A percentile compares a stretch with the other conserved stretches of the same genome.
Evolutionary conservation across 768 basidiomycete species (phyloP).

Genomic region (Leccinum subtestaceum): DNA sequence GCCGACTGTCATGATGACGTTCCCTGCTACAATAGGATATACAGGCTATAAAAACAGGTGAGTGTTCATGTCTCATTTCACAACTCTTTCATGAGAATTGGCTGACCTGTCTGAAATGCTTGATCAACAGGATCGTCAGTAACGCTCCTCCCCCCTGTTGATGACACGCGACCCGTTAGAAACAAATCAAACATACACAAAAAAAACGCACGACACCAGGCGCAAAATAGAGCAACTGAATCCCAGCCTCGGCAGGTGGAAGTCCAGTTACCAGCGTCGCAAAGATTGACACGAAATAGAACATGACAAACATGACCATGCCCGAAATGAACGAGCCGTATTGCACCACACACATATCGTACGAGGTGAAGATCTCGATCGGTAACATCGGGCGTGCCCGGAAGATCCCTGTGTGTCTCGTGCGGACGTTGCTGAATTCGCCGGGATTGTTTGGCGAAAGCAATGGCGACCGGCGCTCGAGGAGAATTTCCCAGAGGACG

Average conservation of each 20-base stretch:
- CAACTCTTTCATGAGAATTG: not conserved
- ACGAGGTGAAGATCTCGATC: slow-evolving; percentile 41
- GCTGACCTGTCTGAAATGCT: slow-evolving; percentile 36
- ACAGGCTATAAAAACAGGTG: slow-evolving; percentile 33
- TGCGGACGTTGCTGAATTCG: not conserved
- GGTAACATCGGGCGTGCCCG: slow-evolving; percentile 45
- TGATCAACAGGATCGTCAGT: slow-evolving; percentile 35
- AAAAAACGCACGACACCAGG: slow-evolving; percentile 43
- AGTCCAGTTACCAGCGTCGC: slow-evolving; percentile 44
- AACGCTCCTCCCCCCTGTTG: slow-evolving; percentile 39
- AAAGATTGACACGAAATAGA: slow-evolving; percentile 55
- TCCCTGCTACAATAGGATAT: slow-evolving; percentile 41
- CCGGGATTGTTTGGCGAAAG: not conserved
- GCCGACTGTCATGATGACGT: slow-evolving; percentile 35
- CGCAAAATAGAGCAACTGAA: slow-evolving; percentile 51
- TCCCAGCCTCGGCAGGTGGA: slow-evolving; percentile 39
- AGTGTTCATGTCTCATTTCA: not conserved
- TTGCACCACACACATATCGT: slow-evolving; percentile 40
- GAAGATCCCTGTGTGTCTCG: slow-evolving; percentile 17
- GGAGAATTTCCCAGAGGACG: slow-evolving; percentile 42
- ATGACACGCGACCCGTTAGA: not conserved
- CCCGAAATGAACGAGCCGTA: slow-evolving; percentile 41
- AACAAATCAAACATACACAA: not conserved
- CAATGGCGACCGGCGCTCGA: slow-evolving; percentile 27
- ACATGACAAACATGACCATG: slow-evolving; percentile 50